Conservation (phyloP, 164 flowering plant species). For the Annona squamosa region DNA sequence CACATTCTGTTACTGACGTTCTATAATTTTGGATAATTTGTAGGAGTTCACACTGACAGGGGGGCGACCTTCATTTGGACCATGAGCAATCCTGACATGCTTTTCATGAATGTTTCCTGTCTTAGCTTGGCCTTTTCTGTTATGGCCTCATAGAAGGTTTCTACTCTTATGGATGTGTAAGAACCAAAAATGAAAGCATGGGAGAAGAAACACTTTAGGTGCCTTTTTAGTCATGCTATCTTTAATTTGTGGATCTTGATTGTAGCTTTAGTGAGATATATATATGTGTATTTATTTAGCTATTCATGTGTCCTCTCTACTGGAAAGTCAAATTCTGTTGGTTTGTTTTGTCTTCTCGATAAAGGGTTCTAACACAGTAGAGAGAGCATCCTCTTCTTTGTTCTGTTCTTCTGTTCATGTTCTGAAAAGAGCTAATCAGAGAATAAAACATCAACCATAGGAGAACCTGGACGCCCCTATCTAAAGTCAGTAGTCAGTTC, state of each 20-base stretch:
- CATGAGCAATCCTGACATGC: background rate
- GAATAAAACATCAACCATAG: background rate
- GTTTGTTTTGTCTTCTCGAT: background rate
- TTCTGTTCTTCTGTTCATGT: background rate
- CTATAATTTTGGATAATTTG: background rate
- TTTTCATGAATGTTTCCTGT: background rate
- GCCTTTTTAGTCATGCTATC: background rate
- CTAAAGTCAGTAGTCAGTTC: background rate
- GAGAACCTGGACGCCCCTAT: background rate
- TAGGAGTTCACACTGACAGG: slow-evolving; percentile 11
- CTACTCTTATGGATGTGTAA: slow-evolving; percentile 2
- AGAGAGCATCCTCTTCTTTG: background rate
- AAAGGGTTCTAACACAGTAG: background rate
- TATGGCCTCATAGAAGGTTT: background rate
- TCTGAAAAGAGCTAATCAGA: background rate
- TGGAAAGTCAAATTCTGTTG: background rate
- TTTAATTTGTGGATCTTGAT: background rate
- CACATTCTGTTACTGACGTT: background rate
- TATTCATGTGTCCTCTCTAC: background rate
- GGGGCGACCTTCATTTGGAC: slow-evolving; percentile 8
- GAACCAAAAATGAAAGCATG: background rate
- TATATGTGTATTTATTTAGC: slow-evolving; percentile 3
- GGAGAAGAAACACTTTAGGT: background rate
- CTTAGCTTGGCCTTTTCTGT: background rate
- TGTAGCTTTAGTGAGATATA: background rate